Evolutionary conservation across 768 basidiomycete species (phyloP).

Genomic region (Leccinum uliginosum): DNA sequence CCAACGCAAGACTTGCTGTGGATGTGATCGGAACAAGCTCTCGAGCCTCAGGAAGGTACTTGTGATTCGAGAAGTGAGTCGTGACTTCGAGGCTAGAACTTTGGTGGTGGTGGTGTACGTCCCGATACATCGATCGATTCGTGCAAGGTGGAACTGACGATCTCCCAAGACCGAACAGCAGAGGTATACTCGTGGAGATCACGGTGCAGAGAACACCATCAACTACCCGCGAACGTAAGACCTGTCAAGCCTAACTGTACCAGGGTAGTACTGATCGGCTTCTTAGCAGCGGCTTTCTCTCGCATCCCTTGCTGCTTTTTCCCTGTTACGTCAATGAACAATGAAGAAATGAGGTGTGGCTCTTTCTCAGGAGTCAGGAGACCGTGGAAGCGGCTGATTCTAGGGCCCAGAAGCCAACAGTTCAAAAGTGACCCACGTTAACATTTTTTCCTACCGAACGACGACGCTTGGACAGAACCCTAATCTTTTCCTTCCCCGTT

Average conservation of each 20-base stretch:
- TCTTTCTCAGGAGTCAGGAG: not conserved
- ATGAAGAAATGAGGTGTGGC: not conserved
- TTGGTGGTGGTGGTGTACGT: not conserved
- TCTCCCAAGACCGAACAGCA: not conserved
- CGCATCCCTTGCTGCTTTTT: not conserved
- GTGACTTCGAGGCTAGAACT: not conserved
- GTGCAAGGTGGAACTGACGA: not conserved
- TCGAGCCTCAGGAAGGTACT: conserved; percentile 19
- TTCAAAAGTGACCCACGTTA: not conserved
- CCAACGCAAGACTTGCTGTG: conserved; percentile 1
- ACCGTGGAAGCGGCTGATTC: not conserved
- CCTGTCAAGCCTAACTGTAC: not conserved
- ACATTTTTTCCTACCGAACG: not conserved
- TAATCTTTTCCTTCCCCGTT: not conserved
- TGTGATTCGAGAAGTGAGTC: not conserved
- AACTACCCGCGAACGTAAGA: not conserved
- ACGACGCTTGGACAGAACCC: not conserved
- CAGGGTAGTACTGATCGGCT: not conserved
- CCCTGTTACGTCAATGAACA: not conserved
- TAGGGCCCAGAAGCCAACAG: not conserved
- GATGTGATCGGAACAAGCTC: not conserved
- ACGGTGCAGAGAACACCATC: not conserved
- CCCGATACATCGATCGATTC: not conserved
- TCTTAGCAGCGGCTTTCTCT: not conserved
- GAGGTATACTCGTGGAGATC: not conserved